These are phyloP conservation scores for Phytophthora megakarya DNA, from an alignment of 352 stramenopile species.

Conservation along the genomic window DNA sequence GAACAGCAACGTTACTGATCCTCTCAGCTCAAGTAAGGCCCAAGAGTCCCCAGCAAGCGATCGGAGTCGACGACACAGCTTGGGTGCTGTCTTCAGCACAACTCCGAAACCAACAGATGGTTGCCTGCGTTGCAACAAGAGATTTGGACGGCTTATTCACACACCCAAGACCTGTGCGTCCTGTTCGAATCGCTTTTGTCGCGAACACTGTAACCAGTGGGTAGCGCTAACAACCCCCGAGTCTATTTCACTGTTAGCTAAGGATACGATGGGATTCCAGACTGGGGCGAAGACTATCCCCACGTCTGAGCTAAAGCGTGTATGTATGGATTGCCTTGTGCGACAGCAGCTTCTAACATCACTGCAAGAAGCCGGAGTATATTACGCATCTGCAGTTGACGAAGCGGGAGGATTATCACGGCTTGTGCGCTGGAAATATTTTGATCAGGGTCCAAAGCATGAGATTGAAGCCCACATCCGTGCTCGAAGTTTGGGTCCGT, in stretches of 20 bases:
- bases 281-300: conserved; percentile 4
- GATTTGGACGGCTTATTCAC: conserved; percentile 49
- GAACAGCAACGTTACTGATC: conserved; percentile 26
- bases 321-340: conserved; percentile 62
- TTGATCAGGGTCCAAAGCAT: conserved; percentile 51
- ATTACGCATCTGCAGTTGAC: conserved; percentile 47
- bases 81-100: conserved; percentile 20
- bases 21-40: conserved; percentile 24
- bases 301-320: conserved; percentile 19
- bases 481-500: conserved; percentile 43
- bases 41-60: conserved; percentile 1
- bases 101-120: conserved; percentile 17
- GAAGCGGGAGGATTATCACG: conserved; percentile 54
- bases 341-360: conserved; percentile 55
- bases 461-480: conserved; percentile 51
- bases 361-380: conserved; percentile 40
- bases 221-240: conserved; percentile 26
- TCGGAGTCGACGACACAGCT: conserved; percentile 26
- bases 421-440: conserved; percentile 61
- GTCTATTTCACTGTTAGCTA: conserved; percentile 9
- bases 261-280: conserved; percentile 8
- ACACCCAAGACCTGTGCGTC: conserved; percentile 55
- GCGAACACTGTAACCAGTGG: conserved; percentile 48
- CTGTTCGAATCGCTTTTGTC: conserved; percentile 54
- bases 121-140: conserved; percentile 50